Evolutionary conservation across 2,329 filamentous ascomycete genomes (phyloP).

Genomic region (Neodidymelliopsis sp.): DNA sequence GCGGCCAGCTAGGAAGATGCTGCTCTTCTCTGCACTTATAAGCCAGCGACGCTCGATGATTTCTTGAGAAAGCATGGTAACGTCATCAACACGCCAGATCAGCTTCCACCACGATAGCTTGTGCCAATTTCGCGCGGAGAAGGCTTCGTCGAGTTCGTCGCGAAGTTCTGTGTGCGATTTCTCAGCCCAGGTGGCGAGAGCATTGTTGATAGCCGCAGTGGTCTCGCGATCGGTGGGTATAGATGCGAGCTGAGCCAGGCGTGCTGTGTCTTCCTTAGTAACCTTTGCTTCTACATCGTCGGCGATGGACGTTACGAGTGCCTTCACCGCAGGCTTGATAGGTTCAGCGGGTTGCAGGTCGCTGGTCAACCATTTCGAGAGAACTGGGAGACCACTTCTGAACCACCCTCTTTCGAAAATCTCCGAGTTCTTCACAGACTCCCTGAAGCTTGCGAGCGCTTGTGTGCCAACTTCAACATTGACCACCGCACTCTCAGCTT

Average conservation of each 20-base stretch:
- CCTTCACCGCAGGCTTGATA: slow-evolving; percentile 71
- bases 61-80: slow-evolving; percentile 81
- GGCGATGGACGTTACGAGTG: slow-evolving; percentile 73
- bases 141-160: slow-evolving; percentile 78
- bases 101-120: slow-evolving; percentile 93
- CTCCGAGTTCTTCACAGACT: slow-evolving; percentile 72
- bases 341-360: slow-evolving; percentile 45
- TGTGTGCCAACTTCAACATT: slow-evolving; percentile 69
- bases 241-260: slow-evolving; percentile 43
- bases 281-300: slow-evolving; percentile 62
- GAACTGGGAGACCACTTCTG: slow-evolving; percentile 70
- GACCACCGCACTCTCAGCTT: slow-evolving; percentile 54
- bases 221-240: slow-evolving; percentile 53
- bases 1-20: slow-evolving; percentile 83
- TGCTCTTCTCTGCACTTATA: slow-evolving; percentile 75
- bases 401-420: slow-evolving; percentile 79
- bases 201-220: slow-evolving; percentile 61
- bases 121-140: slow-evolving; percentile 78
- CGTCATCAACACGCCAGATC: slow-evolving; percentile 93
- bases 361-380: slow-evolving; percentile 69
- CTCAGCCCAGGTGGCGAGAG: slow-evolving; percentile 77
- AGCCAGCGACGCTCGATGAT: slow-evolving; percentile 81
- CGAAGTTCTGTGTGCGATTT: slow-evolving; percentile 83
- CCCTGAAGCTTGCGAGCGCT: slow-evolving; percentile 72
- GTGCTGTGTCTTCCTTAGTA: slow-evolving; percentile 56